Conservation (phyloP, 2,329 filamentous ascomycete species). For the Microcyclosporella mali region DNA sequence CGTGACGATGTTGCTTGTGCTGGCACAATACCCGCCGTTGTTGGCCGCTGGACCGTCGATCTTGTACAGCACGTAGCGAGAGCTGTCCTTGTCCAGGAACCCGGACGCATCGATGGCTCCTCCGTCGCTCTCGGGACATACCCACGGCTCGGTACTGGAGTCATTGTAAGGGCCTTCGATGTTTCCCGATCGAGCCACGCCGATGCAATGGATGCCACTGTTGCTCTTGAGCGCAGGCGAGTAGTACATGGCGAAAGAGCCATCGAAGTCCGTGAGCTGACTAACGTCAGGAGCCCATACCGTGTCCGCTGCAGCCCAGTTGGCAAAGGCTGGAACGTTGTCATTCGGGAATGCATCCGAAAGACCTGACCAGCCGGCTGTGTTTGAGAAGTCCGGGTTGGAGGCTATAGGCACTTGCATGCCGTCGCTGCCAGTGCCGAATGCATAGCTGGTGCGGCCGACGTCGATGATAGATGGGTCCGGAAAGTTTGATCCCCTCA, state of each 20-base stretch:
- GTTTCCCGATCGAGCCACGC: slow-evolving; percentile 15
- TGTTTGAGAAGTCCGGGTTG: slow-evolving; percentile 42
- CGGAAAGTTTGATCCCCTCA: slow-evolving; percentile 42
- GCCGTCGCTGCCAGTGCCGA: slow-evolving; percentile 38
- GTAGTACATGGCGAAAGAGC: slow-evolving; percentile 24
- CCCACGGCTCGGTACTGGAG: slow-evolving; percentile 12
- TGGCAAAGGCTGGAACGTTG: slow-evolving; percentile 16
- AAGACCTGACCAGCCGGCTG: slow-evolving; percentile 34
- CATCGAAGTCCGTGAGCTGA: slow-evolving; percentile 29
- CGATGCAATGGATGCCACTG: slow-evolving; percentile 20
- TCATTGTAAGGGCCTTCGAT: slow-evolving; percentile 22
- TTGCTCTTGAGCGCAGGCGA: slow-evolving; percentile 18
- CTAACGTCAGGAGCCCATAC: slow-evolving; percentile 56
- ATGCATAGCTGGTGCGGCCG: slow-evolving; percentile 50
- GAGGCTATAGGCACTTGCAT: slow-evolving; percentile 46
- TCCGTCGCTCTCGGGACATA: slow-evolving; percentile 18
- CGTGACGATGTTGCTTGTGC: slow-evolving; percentile 26
- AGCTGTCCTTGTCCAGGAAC: slow-evolving; percentile 51
- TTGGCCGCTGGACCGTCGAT: slow-evolving; percentile 53
- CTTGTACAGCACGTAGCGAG: slow-evolving; percentile 58
- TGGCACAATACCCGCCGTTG: slow-evolving; percentile 40
- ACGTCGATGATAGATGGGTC: slow-evolving; percentile 48
- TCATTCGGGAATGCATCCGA: slow-evolving; percentile 46
- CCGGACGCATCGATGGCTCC: slow-evolving; percentile 56
- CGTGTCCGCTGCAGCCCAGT: slow-evolving; percentile 17